phyloP scores from a whole-genome alignment of 2,329 filamentous ascomycete species.

The Xylariaceae sp. region DNA sequence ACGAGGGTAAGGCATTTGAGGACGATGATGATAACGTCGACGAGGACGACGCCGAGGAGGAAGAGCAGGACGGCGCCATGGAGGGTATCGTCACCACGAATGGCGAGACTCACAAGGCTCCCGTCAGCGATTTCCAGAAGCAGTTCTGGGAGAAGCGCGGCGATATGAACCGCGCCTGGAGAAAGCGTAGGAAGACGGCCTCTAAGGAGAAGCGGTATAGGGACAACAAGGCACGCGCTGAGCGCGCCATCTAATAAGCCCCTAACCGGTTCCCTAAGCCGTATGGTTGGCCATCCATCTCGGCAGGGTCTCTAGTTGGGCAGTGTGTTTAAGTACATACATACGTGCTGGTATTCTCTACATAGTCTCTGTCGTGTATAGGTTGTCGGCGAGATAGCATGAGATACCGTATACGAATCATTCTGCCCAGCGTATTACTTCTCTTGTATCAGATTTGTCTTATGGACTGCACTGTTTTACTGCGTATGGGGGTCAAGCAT shows the following conservation, averaged over 20 bases:
- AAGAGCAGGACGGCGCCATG: constrained; percentile 26
- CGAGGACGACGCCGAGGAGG: constrained; percentile 40
- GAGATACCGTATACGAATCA: too few relatives aligned
- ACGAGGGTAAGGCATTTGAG: constrained; percentile 33
- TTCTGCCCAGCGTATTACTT: too few relatives aligned
- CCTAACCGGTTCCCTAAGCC: background rate
- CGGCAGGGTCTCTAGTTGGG: background rate
- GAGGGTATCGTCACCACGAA: constrained; percentile 20
- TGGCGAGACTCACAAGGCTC: constrained; percentile 8
- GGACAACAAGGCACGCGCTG: constrained; percentile 55
- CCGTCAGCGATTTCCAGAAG: constrained; percentile 52
- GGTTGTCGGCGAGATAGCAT: background rate
- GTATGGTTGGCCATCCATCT: background rate
- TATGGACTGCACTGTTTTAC: too few relatives aligned
- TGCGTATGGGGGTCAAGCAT: too few relatives aligned
- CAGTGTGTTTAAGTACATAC: background rate
- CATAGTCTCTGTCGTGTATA: background rate
- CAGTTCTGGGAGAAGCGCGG: constrained; percentile 65
- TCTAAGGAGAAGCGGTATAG: constrained; percentile 63
- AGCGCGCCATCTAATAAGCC: constrained; percentile 35
- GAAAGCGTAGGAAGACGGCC: constrained; percentile 55
- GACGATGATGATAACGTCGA: constrained; percentile 33
- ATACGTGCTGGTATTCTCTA: background rate
- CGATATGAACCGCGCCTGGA: constrained; percentile 62
- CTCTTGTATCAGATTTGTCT: too few relatives aligned